Evolutionary conservation across 1,284 basidiomycete genomes (phyloP).

Genomic region (Ceratobasidium sp.): DNA sequence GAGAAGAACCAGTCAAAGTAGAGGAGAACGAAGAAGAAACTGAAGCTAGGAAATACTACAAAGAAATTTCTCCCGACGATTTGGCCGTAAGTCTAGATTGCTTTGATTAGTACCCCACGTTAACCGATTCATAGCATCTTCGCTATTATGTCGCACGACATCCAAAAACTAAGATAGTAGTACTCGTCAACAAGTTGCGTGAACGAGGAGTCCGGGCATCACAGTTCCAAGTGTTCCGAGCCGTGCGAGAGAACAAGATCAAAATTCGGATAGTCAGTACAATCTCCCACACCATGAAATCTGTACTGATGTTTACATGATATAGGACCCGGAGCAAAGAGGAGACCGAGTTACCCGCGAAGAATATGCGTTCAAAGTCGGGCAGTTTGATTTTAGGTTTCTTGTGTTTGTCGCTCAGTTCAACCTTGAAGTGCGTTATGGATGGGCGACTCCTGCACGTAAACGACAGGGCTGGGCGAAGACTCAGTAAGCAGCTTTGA

Average conservation of each 20-base stretch:
- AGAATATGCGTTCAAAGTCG: neutral
- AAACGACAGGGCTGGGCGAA: neutral
- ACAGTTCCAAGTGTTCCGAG: constrained; percentile 10
- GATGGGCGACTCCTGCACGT: neutral
- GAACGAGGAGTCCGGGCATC: neutral
- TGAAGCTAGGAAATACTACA: too few species aligned
- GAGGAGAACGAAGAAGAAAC: too few species aligned
- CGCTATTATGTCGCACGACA: neutral
- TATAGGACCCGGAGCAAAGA: too few species aligned
- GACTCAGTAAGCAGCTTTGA: neutral
- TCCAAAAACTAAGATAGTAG: neutral
- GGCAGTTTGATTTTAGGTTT: neutral
- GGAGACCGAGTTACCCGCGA: neutral
- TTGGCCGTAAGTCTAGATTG: neutral
- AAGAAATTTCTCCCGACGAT: neutral
- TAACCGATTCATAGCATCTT: neutral
- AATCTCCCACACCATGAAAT: neutral
- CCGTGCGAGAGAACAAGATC: neutral
- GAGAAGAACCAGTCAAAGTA: too few species aligned
- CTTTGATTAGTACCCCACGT: neutral
- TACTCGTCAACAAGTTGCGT: neutral
- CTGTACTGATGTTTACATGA: too few species aligned
- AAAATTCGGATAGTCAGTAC: neutral
- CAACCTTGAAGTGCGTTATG: neutral
- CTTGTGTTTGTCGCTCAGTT: constrained; percentile 25